phyloP scores from a whole-genome alignment of 2,329 filamentous ascomycete genomes.

The Aspergillus brunneoviolaceus region DNA sequence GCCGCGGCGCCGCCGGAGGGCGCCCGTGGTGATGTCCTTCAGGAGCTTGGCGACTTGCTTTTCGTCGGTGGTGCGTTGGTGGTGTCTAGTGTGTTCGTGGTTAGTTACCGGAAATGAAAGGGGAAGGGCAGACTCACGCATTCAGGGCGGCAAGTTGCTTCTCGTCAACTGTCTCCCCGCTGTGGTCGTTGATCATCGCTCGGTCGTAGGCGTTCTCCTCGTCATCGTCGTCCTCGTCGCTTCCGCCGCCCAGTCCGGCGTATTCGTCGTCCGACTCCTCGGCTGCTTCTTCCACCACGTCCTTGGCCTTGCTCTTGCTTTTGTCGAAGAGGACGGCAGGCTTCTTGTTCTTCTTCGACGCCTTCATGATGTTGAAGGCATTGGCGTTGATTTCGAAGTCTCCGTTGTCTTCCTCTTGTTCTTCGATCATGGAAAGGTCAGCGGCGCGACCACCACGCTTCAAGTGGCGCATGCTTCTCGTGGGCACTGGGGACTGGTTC shows the following conservation, averaged over 20 bases:
- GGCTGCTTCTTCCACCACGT: slow-evolving; percentile 88
- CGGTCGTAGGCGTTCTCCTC: slow-evolving; percentile 74
- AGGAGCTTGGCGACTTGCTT: slow-evolving; percentile 87
- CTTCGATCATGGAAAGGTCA: slow-evolving; percentile 49
- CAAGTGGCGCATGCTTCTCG: slow-evolving; percentile 58
- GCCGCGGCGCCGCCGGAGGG: slow-evolving; percentile 75
- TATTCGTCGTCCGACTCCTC: slow-evolving; percentile 99
- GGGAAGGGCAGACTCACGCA: slow-evolving; percentile 64
- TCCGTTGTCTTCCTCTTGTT: slow-evolving; percentile 37
- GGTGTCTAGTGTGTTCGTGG: slow-evolving; percentile 58
- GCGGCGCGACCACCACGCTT: slow-evolving; percentile 46
- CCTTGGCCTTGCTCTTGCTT: slow-evolving; percentile 82
- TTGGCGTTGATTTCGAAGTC: slow-evolving; percentile 43
- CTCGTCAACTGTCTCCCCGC: slow-evolving; percentile 74
- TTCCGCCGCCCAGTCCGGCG: slow-evolving; percentile 83
- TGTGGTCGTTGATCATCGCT: slow-evolving; percentile 87
- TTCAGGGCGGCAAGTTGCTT: slow-evolving; percentile 80
- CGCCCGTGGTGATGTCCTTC: slow-evolving; percentile 87
- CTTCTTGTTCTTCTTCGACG: slow-evolving; percentile 55
- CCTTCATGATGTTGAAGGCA: slow-evolving; percentile 72
- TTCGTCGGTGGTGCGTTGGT: slow-evolving; percentile 76
- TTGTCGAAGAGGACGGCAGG: slow-evolving; percentile 67
- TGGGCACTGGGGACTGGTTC: slow-evolving; percentile 64
- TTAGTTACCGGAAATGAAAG: slow-evolving; percentile 11
- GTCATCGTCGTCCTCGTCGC: slow-evolving; percentile 79